Percentiles rank a stretch among this genome's conserved stretches.
These are phyloP conservation scores for Blastocystis sp. DNA, from an alignment of 352 stramenopile genomes.

Conservation along the genomic window DNA sequence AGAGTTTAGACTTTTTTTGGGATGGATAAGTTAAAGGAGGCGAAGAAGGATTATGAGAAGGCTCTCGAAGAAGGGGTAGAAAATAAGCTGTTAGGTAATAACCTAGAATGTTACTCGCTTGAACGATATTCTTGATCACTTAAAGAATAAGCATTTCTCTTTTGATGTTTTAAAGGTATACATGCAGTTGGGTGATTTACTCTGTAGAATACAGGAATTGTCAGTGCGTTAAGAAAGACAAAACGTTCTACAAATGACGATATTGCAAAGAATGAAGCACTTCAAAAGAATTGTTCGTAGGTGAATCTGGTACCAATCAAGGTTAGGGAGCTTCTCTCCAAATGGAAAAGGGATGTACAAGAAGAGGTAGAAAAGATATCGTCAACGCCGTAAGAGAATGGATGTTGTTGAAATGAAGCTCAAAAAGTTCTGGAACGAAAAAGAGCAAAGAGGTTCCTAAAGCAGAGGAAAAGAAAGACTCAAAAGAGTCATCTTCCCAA, in stretches of 20 bases:
- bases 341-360: slow-evolving; percentile 45
- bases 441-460: neutral
- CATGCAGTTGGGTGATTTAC: neutral
- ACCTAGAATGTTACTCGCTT: slow-evolving; percentile 21
- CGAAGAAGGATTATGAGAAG: slow-evolving; percentile 60
- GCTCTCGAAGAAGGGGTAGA: slow-evolving; percentile 47
- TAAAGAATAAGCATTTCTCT: neutral
- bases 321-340: neutral
- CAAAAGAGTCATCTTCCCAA: neutral
- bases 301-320: neutral
- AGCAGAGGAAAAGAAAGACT: neutral
- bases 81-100: neutral
- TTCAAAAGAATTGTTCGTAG: slow-evolving; percentile 49
- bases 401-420: neutral
- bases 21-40: slow-evolving; percentile 19
- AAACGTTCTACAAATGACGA: neutral
- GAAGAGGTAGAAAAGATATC: neutral
- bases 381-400: neutral
- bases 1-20: neutral
- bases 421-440: neutral
- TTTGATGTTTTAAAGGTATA: neutral
- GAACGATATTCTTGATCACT: slow-evolving; percentile 30
- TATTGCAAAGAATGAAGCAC: neutral
- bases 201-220: slow-evolving; percentile 34
- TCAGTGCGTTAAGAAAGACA: slow-evolving; percentile 11